Percentiles rank a stretch among this genome's conserved stretches.
Evolutionary conservation across 371 early-diverging fungal genomes (phyloP).

Genomic region (Mucor velutinosus): DNA sequence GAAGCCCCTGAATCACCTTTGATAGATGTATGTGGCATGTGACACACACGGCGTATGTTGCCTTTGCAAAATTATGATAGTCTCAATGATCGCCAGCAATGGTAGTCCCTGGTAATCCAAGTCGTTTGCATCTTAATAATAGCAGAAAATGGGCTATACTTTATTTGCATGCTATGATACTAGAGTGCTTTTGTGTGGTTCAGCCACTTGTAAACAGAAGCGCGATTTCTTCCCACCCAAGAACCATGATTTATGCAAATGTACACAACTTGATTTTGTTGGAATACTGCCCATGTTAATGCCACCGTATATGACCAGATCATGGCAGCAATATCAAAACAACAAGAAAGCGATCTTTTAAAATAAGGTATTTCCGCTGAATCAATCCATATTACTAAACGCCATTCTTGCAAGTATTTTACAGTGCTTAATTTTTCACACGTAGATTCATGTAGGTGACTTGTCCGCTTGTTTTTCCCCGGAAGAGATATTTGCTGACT

Average conservation of each 20-base stretch:
- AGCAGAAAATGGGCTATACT: neutral
- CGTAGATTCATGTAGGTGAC: constrained; percentile 1
- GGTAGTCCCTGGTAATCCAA: too few relatives aligned
- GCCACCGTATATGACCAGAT: neutral
- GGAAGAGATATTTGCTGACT: constrained; percentile 8
- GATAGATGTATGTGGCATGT: too few relatives aligned
- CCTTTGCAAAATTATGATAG: too few relatives aligned
- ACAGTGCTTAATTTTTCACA: constrained; percentile 7
- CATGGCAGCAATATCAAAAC: neutral
- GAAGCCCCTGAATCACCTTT: too few relatives aligned
- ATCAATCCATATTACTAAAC: constrained; percentile 5
- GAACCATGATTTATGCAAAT: neutral
- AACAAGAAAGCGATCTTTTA: neutral
- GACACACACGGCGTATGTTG: too few relatives aligned
- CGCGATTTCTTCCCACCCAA: neutral
- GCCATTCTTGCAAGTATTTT: neutral
- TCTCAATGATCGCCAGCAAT: too few relatives aligned
- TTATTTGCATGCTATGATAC: neutral
- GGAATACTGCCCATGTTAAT: neutral
- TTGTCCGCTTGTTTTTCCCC: neutral
- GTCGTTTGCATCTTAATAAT: too few relatives aligned
- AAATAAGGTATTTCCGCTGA: neutral
- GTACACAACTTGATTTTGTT: neutral
- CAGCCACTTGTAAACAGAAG: neutral
- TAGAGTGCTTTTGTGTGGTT: neutral